Percentiles rank a stretch among this genome's conserved stretches.
phyloP scores from a whole-genome alignment of 2,329 filamentous ascomycete species.

The Tolypocladium guangdongense region DNA sequence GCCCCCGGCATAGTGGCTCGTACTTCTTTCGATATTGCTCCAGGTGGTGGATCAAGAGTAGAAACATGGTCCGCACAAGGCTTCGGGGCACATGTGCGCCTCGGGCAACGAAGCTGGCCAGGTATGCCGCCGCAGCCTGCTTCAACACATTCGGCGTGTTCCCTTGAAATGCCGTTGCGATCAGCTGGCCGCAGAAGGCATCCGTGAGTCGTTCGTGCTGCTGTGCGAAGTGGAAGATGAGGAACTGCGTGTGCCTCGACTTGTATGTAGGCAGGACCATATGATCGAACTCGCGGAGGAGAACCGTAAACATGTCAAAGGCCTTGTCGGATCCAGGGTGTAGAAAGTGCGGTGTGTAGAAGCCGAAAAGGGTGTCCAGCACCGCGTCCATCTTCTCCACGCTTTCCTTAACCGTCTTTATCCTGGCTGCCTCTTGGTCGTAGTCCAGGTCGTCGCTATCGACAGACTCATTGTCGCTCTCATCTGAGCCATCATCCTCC shows the following conservation, averaged over 20 bases:
- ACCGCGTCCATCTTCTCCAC: slow-evolving; percentile 87
- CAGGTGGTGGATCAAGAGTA: slow-evolving; percentile 66
- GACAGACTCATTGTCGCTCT: slow-evolving; percentile 60
- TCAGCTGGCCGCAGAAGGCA: slow-evolving; percentile 68
- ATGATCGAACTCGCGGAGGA: slow-evolving; percentile 76
- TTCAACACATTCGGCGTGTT: slow-evolving; percentile 63
- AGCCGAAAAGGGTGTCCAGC: slow-evolving; percentile 75
- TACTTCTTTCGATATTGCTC: slow-evolving; percentile 63
- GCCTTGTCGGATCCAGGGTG: slow-evolving; percentile 58
- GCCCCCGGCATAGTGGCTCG: slow-evolving; percentile 66
- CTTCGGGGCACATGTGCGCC: slow-evolving; percentile 69
- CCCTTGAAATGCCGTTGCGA: slow-evolving; percentile 36
- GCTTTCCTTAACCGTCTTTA: slow-evolving; percentile 66
- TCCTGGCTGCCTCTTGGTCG: slow-evolving; percentile 49
- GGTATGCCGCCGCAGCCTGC: slow-evolving; percentile 80
- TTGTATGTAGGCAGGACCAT: slow-evolving; percentile 86
- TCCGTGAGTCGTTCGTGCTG: slow-evolving; percentile 67
- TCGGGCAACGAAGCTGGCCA: slow-evolving; percentile 87
- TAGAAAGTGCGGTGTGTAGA: slow-evolving; percentile 65
- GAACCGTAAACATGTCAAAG: slow-evolving; percentile 62
- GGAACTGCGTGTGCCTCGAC: slow-evolving; percentile 87
- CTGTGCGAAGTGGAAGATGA: slow-evolving; percentile 93
- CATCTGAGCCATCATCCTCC: slow-evolving; percentile 47
- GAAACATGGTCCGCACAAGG: slow-evolving; percentile 73
- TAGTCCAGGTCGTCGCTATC: slow-evolving; percentile 59